Conservation (phyloP, 2,329 filamentous ascomycete species). For the Talaromyces islandicus region DNA sequence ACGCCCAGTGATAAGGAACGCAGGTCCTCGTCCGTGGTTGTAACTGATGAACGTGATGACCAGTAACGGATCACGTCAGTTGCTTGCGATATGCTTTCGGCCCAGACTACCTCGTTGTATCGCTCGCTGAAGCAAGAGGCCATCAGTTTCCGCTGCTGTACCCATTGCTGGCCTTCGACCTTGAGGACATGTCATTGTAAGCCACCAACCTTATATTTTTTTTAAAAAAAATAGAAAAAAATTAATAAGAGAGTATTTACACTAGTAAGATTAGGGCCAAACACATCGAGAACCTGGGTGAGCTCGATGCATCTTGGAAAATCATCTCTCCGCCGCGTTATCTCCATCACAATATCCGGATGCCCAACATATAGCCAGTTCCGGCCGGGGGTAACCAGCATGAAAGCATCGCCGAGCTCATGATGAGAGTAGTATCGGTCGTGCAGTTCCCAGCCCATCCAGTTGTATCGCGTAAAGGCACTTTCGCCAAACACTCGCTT, state of each 20-base stretch:
- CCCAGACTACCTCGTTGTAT: background rate
- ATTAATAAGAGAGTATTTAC: background rate
- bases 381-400: background rate
- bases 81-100: constrained; percentile 1
- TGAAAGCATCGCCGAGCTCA: constrained; percentile 1
- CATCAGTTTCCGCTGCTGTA: background rate
- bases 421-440: constrained; percentile 1
- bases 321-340: background rate
- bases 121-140: constrained; percentile 1
- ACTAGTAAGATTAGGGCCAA: background rate
- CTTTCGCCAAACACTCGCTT: constrained; percentile 1
- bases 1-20: constrained; percentile 1
- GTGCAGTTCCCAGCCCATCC: constrained; percentile 7
- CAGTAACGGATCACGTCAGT: background rate
- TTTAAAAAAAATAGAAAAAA: background rate
- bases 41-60: background rate
- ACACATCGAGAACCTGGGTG: background rate
- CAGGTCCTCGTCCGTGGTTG: background rate
- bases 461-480: constrained; percentile 2
- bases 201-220: no score
- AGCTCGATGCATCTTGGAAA: constrained; percentile 5
- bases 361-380: constrained; percentile 4
- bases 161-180: background rate
- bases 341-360: constrained; percentile 4
- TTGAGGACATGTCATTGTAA: background rate